Percentiles rank a stretch among this genome's conserved stretches.
These are phyloP conservation scores for Haplographium delicatum DNA, from an alignment of 495 filamentous ascomycete genomes.

Conservation along the genomic window DNA sequence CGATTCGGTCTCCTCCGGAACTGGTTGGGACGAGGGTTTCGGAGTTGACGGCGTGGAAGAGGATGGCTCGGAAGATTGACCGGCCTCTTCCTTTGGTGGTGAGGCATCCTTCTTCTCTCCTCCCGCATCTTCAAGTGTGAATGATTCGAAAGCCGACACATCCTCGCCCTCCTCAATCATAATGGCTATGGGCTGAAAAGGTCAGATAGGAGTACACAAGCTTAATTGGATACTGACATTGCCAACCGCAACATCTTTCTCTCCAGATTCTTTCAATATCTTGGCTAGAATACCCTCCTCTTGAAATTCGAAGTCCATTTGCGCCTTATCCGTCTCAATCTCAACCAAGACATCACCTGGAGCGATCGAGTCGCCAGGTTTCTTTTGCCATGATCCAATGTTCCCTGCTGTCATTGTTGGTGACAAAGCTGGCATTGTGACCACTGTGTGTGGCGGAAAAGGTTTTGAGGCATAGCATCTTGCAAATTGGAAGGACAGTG, in stretches of 20 bases:
- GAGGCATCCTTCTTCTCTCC: conserved; percentile 63
- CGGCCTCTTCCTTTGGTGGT: conserved; percentile 60
- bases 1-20: conserved; percentile 64
- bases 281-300: conserved; percentile 96
- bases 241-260: conserved; percentile 93
- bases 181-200: conserved; percentile 76
- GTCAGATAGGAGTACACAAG: conserved; percentile 13
- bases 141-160: conserved; percentile 79
- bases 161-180: conserved; percentile 88
- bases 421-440: conserved; percentile 97
- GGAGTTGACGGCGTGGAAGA: conserved; percentile 50
- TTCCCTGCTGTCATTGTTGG: conserved; percentile 97
- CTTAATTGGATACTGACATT: conserved; percentile 61
- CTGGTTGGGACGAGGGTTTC: conserved; percentile 51
- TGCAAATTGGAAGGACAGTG: conserved; percentile 41
- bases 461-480: conserved; percentile 51
- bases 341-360: conserved; percentile 98
- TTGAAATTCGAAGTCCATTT: conserved; percentile 99
- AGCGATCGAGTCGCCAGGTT: conserved; percentile 77
- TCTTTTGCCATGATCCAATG: conserved; percentile 98
- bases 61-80: conserved; percentile 53
- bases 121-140: conserved; percentile 85
- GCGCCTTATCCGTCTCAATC: conserved; percentile 99
- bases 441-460: conserved; percentile 87
- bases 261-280: conserved; percentile 86